Evolutionary conservation across 2,329 filamentous ascomycete genomes (phyloP).

Genomic region (Ophiocordyceps sinensis): DNA sequence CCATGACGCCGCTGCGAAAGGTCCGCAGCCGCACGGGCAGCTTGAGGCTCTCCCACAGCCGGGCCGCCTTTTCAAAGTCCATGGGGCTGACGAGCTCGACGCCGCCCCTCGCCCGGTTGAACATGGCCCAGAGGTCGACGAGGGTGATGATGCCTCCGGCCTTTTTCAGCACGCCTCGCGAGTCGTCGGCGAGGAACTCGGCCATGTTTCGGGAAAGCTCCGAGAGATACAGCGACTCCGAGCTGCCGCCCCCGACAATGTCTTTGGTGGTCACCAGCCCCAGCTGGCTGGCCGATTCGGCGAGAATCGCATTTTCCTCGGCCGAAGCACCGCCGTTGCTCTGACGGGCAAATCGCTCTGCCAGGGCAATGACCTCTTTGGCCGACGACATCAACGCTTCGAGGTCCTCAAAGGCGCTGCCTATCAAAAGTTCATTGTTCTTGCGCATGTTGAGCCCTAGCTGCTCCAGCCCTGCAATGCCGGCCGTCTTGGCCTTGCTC

Average conservation of each 20-base stretch:
- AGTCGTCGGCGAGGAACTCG: constrained; percentile 79
- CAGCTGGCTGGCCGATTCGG: constrained; percentile 64
- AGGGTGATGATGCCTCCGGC: constrained; percentile 81
- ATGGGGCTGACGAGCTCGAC: constrained; percentile 86
- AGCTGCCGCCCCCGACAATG: constrained; percentile 62
- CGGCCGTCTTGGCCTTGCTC: constrained; percentile 47
- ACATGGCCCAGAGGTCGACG: constrained; percentile 86
- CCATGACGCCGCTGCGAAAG: constrained; percentile 88
- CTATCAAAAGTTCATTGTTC: constrained; percentile 88
- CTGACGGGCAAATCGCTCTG: constrained; percentile 71
- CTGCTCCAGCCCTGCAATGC: constrained; percentile 85
- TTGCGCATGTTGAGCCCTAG: constrained; percentile 71
- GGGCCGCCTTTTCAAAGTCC: constrained; percentile 82
- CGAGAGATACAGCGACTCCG: constrained; percentile 78
- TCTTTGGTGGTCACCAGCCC: constrained; percentile 91
- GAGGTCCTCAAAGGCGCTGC: constrained; percentile 86
- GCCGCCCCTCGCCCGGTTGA: constrained; percentile 83
- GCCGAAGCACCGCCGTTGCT: constrained; percentile 44
- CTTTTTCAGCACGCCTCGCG: constrained; percentile 58
- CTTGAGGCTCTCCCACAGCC: constrained; percentile 74
- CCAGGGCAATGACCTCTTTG: constrained; percentile 87
- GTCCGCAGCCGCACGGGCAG: constrained; percentile 74
- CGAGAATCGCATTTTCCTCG: constrained; percentile 61
- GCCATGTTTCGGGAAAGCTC: constrained; percentile 74
- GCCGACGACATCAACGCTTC: constrained; percentile 96